Percentiles rank a stretch among this genome's conserved stretches.
phyloP scores from a whole-genome alignment of 129 eudicot species.

The Flaveria bidentis region DNA sequence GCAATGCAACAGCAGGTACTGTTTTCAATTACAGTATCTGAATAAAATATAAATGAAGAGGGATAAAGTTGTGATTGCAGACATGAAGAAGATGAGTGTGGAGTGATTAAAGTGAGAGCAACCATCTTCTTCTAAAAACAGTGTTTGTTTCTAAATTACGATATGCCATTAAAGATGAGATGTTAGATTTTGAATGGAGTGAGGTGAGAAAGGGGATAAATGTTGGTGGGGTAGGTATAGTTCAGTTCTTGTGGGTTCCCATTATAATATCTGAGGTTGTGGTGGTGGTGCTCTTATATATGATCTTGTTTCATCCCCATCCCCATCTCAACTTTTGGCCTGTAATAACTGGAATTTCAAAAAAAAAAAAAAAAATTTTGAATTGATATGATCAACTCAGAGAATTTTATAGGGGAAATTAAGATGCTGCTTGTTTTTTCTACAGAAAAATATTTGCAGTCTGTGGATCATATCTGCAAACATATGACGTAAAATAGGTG shows the following conservation, averaged over 20 bases:
- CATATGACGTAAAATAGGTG: too few relatives aligned
- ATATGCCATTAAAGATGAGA: constrained; percentile 7
- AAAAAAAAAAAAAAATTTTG: too few relatives aligned
- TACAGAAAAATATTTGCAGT: too few relatives aligned
- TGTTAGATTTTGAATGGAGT: constrained; percentile 16
- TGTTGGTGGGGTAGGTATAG: constrained; percentile 26
- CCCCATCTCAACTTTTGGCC: constrained; percentile 21
- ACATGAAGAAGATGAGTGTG: constrained; percentile 49
- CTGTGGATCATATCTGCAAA: too few relatives aligned
- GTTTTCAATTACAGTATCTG: constrained; percentile 35
- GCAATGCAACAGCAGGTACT: constrained; percentile 37
- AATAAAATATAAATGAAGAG: constrained; percentile 26
- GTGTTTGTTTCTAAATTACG: neutral
- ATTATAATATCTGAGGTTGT: constrained; percentile 54
- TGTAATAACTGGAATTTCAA: neutral
- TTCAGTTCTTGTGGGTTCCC: constrained; percentile 33
- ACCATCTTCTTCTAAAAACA: constrained; percentile 36
- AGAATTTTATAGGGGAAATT: too few relatives aligned
- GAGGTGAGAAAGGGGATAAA: constrained; percentile 24
- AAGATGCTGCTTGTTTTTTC: too few relatives aligned
- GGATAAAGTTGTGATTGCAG: constrained; percentile 42
- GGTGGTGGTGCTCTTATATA: constrained; percentile 50
- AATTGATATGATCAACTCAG: too few relatives aligned
- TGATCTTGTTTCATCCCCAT: constrained; percentile 46
- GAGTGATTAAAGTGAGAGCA: constrained; percentile 61